Evolutionary conservation across 2,329 filamentous ascomycete species (phyloP), one percentile per base, ranked within the genome.

Genomic region (Apiospora kogelbergensis): DNA sequence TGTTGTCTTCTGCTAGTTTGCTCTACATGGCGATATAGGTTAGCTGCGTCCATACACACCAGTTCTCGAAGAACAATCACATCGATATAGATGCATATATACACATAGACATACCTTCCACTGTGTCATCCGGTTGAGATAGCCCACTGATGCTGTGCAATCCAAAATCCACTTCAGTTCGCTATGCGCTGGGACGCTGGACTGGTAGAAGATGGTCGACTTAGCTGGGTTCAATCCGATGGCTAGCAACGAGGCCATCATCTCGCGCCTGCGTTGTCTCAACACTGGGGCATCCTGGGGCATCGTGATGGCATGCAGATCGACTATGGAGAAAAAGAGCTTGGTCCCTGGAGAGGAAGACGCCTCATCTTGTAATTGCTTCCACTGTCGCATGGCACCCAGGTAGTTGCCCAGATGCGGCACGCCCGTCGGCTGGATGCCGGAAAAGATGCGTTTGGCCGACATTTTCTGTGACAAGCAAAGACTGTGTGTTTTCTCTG

Each of bases 161-260:
- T 93, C 95, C 71, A 99, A 82, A 76, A 98, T 94, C 96, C 96
- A 99, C 93, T 97, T 97, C 72, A 99, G 86, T 80, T 98, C 95
- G 4, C 92, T 84, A 81, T 98, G 96, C 63, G 91, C 90, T 22
- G 90, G 72, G 77, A 95, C 92, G 67, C 88, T 85, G 68, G 91
- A 93, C 80, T 98, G 95, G 76, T 91, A 91, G 79, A 98, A 99
- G 20, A 99, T 83, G 6, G 88, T 90, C 70, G 89, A 93, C 70
- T 89, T 87, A n/a, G 89, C 84, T 1, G 94, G 93, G 78, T 95
- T 88, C 70, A 98, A 82, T 1, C 96, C 96, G 68, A 97, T 87
- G 24, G 96, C 96, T 65, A 98, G 80, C 69, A 99, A 80, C 53
- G 91, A 89, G 9, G 94, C 95, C 73, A 98, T 83, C 72, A 90